phyloP scores from a whole-genome alignment of 495 filamentous ascomycete genomes.

The Lineolata rhizophorae region DNA sequence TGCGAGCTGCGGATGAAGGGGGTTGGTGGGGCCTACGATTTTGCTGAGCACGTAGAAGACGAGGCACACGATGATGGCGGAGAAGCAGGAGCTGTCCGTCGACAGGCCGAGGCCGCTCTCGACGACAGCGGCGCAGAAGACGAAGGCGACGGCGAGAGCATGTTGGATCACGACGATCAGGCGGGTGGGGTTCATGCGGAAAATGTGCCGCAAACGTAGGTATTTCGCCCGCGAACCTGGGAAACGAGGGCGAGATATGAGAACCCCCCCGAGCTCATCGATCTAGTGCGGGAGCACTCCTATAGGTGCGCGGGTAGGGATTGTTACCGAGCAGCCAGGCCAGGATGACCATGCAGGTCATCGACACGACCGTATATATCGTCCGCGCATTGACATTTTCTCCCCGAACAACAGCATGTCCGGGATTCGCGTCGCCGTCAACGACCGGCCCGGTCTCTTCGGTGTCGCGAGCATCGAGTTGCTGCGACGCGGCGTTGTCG shows the following conservation, averaged over 20 bases:
- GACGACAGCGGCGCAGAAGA: constrained; percentile 8
- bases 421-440: no score
- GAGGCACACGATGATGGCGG: constrained; percentile 16
- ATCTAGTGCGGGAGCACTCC: no score
- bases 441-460: no score
- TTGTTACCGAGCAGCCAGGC: constrained; percentile 6
- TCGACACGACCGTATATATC: constrained; percentile 6
- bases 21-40: constrained; percentile 7
- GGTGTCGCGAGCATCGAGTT: no score
- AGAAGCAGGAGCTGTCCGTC: constrained; percentile 6
- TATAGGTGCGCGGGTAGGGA: neutral
- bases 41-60: constrained; percentile 17
- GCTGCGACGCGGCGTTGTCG: no score
- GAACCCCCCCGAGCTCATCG: no score
- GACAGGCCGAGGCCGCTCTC: constrained; percentile 7
- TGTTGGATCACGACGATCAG: constrained; percentile 8
- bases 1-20: neutral
- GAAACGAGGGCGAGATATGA: no score
- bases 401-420: no score
- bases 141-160: constrained; percentile 8
- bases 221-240: constrained; percentile 10
- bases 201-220: constrained; percentile 4
- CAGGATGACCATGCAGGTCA: constrained; percentile 6
- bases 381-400: constrained; percentile 5
- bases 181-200: constrained; percentile 9